Base-by-base conservation (phyloP, 495 filamentous ascomycete genomes). In the Cenococcum geophilum region DNA sequence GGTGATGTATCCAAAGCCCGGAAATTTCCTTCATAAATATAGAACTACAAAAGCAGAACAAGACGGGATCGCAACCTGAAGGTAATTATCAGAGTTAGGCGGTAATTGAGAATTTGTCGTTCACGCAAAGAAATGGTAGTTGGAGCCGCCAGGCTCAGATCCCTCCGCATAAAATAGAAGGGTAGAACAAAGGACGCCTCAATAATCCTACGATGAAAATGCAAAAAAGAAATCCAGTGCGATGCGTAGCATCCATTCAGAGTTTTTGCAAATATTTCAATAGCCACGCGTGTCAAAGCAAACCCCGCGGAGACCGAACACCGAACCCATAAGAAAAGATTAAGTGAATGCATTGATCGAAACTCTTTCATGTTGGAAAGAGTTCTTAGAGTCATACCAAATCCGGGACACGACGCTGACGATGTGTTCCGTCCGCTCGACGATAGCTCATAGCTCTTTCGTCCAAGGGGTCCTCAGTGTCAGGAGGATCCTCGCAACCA, bases 401-500 rank as follows among this genome's bases (percentile, higher is more conserved):
- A 52, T 66, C 58, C 34, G 68, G 68, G 14, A 70, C 59, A 12
- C 59, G 60, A 45, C 68, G 58, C 55, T 61, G 59, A 36, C 68
- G 66, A 12, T 69, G 61, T 8, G 68, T 71, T 25, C 68, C 68
- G 62, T 71, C 68, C 12, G 68, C 68, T 14, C 68, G 51, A n/a
- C 68, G 68, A 45, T 71, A 71, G 45, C 60, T 69, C 68, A 71
- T 71, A 14, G 66, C 66, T 4, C 42, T 14, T 9, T 61, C 32
- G 32, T 62, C 66, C 40, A 64, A 45, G 12, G 55, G 53, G 35
- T 66, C 68, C 35, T 66, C 68, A 52, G 61, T 62, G 52, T 66
- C 66, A 43, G 60, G 52, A 43, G 21, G 21, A 52, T 63, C 68
- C 32, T 70, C 66, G 55, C 63, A 65, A 34, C 35, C 37, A 11